phyloP scores from a whole-genome alignment of 768 basidiomycete genomes.

The Rhizopogon vulgaris region DNA sequence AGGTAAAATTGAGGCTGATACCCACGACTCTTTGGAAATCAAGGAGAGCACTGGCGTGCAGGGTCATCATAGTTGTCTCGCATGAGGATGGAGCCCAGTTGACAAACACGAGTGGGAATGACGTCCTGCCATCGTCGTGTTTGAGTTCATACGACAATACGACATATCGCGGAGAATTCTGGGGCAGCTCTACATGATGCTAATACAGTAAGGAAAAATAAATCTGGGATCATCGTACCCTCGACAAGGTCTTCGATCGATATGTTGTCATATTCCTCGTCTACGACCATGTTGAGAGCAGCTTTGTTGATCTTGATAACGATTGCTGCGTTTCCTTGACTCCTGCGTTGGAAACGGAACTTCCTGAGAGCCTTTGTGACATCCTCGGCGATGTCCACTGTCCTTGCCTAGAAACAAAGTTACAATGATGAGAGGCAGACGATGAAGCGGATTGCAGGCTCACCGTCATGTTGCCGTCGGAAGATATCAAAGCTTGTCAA shows the following conservation, averaged over 20 bases:
- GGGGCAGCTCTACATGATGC: slow-evolving; percentile 64
- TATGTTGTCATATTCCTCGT: slow-evolving; percentile 71
- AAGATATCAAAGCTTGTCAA: background rate
- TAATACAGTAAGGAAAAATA: background rate
- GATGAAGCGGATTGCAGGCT: background rate
- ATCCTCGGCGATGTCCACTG: slow-evolving; percentile 79
- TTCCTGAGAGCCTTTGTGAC: slow-evolving; percentile 79
- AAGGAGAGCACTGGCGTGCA: slow-evolving; percentile 78
- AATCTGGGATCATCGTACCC: slow-evolving; percentile 38
- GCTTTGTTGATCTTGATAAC: slow-evolving; percentile 89
- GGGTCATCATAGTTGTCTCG: slow-evolving; percentile 69
- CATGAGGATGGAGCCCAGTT: slow-evolving; percentile 83
- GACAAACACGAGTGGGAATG: slow-evolving; percentile 78
- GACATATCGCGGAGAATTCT: slow-evolving; percentile 82
- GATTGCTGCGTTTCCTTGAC: slow-evolving; percentile 66
- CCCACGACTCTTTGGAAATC: slow-evolving; percentile 76
- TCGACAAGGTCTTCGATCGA: slow-evolving; percentile 82
- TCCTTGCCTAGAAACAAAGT: slow-evolving; percentile 21
- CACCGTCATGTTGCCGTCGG: background rate
- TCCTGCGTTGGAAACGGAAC: slow-evolving; percentile 68
- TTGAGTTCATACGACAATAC: slow-evolving; percentile 77
- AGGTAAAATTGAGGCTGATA: slow-evolving; percentile 3
- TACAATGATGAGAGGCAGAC: background rate
- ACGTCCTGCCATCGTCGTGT: slow-evolving; percentile 77
- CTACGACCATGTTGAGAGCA: slow-evolving; percentile 75